Percentiles rank a stretch among this genome's conserved stretches.
These are phyloP conservation scores for Globisporangium parvum DNA, from an alignment of 352 stramenopile species.

Conservation along the genomic window DNA sequence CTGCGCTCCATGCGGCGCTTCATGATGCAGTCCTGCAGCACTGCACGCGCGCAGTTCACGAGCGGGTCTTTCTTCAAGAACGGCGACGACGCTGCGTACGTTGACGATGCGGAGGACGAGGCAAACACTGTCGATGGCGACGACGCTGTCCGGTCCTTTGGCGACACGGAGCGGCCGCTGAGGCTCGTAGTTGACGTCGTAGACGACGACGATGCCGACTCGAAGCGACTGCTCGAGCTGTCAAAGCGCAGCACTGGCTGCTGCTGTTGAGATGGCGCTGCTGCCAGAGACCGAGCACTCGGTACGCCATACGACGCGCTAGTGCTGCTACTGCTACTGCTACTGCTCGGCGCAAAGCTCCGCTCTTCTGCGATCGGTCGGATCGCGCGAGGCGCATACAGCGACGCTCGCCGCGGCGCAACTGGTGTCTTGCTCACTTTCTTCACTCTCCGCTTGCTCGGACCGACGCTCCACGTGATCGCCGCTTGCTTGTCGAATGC, in stretches of 20 bases:
- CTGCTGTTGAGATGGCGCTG: not conserved
- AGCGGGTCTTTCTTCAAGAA: conserved; percentile 44
- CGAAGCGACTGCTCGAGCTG: not conserved
- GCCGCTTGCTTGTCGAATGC: conserved; percentile 2
- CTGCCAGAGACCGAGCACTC: not conserved
- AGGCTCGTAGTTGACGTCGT: not conserved
- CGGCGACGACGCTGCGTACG: conserved; percentile 30
- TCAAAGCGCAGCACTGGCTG: conserved; percentile 4
- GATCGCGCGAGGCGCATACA: conserved; percentile 11
- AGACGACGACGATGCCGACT: not conserved
- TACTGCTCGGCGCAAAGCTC: not conserved
- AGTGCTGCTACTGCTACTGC: conserved; percentile 5
- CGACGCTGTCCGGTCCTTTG: conserved; percentile 14
- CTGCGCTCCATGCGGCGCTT: conserved; percentile 48
- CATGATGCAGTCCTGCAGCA: conserved; percentile 69
- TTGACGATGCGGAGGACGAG: conserved; percentile 29
- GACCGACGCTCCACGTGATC: conserved; percentile 21
- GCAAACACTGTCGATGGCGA: conserved; percentile 15
- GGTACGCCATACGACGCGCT: not conserved
- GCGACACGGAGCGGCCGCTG: not conserved
- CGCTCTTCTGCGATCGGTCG: conserved; percentile 11
- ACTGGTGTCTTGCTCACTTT: conserved; percentile 21
- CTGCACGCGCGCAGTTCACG: conserved; percentile 49
- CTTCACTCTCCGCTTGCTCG: conserved; percentile 30
- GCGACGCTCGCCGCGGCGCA: conserved; percentile 6